Percentiles rank a stretch among this genome's conserved stretches.
These are phyloP conservation scores for Daldinia grandis DNA, from an alignment of 495 filamentous ascomycete genomes.

Conservation along the genomic window DNA sequence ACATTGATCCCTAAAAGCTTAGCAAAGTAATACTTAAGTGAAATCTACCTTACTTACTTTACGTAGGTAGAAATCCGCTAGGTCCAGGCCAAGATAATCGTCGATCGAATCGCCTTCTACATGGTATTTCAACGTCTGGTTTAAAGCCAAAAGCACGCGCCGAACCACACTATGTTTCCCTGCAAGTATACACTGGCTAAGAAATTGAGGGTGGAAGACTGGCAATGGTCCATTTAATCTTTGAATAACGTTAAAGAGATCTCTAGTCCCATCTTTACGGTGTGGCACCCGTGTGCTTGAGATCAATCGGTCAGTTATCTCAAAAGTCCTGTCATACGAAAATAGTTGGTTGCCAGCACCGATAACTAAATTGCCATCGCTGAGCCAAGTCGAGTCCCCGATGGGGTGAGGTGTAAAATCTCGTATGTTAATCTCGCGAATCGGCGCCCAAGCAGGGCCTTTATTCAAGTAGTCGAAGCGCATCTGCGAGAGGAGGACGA, in stretches of 20 bases:
- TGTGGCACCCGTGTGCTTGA: conserved; percentile 69
- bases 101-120: conserved; percentile 85
- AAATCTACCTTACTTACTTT: conserved; percentile 14
- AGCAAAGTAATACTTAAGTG: conserved; percentile 5
- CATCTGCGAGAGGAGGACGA: conserved; percentile 87
- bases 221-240: conserved; percentile 87
- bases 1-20: conserved; percentile 38
- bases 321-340: conserved; percentile 78
- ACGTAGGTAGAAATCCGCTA: conserved; percentile 72
- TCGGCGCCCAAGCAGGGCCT: conserved; percentile 87
- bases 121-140: conserved; percentile 81
- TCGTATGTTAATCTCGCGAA: conserved; percentile 81
- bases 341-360: conserved; percentile 95
- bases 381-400: conserved; percentile 90
- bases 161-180: conserved; percentile 81
- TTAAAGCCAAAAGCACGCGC: conserved; percentile 75
- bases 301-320: conserved; percentile 68
- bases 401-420: conserved; percentile 91
- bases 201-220: conserved; percentile 91
- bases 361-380: conserved; percentile 82
- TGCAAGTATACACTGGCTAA: conserved; percentile 85
- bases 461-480: conserved; percentile 93
- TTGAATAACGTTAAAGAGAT: conserved; percentile 83
- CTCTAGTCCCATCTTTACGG: conserved; percentile 54
- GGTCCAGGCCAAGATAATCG: conserved; percentile 75